Percentiles rank a stretch among this genome's conserved stretches.
These are phyloP conservation scores for Lathyrus tuberosus DNA, from an alignment of 306 rosid genomes.

Conservation along the genomic window DNA sequence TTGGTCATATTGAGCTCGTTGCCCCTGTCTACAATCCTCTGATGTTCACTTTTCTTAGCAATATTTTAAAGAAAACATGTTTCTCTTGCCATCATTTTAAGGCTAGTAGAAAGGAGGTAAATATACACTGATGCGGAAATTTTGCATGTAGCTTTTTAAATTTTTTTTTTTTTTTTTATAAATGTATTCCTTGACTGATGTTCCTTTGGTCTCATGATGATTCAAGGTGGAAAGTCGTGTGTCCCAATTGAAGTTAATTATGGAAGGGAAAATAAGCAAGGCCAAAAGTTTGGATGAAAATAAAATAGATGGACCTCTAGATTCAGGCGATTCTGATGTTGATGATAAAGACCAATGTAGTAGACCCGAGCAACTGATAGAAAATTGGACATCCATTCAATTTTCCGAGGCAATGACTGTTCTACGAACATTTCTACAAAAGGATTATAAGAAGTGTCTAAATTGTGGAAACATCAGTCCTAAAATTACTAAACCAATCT, in stretches of 20 bases:
- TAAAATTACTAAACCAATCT: conserved; percentile 65
- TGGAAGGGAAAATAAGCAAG: conserved; percentile 62
- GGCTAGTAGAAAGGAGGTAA: conserved; percentile 52
- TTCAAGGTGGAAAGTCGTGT: conserved; percentile 60
- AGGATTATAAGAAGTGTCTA: conserved; percentile 44
- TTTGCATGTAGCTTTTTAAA: conserved; percentile 22
- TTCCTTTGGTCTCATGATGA: conserved; percentile 26
- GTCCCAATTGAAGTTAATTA: conserved; percentile 66
- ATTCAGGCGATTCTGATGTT: conserved; percentile 37
- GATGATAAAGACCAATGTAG: conserved; percentile 34
- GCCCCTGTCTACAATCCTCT: conserved; percentile 74
- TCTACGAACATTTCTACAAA: conserved; percentile 49
- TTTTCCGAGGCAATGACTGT: conserved; percentile 69
- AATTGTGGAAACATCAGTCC: conserved; percentile 55
- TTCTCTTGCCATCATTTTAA: conserved; percentile 63
- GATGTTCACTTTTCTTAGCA: conserved; percentile 63
- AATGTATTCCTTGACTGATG: conserved; percentile 29
- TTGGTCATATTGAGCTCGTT: conserved; percentile 82
- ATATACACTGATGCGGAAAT: conserved; percentile 11
- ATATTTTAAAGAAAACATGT: conserved; percentile 61
- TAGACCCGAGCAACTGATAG: conserved; percentile 39
- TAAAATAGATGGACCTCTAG: conserved; percentile 29
- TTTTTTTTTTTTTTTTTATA: background rate
- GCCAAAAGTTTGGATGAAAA: conserved; percentile 58
- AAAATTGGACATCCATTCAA: conserved; percentile 78